phyloP scores from a whole-genome alignment of 371 early-diverging fungal genomes.

The Chytridium lagenaria region DNA sequence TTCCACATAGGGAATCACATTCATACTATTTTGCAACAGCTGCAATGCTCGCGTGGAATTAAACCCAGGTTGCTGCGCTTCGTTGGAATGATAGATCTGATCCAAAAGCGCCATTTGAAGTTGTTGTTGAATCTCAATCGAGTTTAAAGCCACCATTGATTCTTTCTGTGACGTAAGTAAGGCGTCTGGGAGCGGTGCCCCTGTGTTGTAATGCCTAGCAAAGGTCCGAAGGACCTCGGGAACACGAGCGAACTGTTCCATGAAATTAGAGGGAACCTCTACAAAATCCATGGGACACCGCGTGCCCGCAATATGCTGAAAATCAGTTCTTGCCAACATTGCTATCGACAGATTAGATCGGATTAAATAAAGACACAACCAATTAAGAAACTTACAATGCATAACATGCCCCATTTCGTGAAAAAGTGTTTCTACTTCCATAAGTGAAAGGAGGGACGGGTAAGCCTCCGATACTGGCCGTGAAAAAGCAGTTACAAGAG shows the following conservation, averaged over 20 bases:
- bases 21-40: conserved; percentile 59
- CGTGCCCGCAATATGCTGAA: conserved; percentile 94
- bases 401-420: conserved; percentile 99
- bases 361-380: not conserved
- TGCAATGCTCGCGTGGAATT: conserved; percentile 58
- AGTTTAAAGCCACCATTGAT: conserved; percentile 34
- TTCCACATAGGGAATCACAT: conserved; percentile 66
- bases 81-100: conserved; percentile 62
- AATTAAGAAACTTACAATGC: conserved; percentile 65
- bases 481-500: conserved; percentile 49
- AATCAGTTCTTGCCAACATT: conserved; percentile 92
- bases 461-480: conserved; percentile 17
- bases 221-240: conserved; percentile 74
- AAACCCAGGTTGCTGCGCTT: conserved; percentile 27
- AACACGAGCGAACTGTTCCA: conserved; percentile 87
- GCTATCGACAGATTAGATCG: conserved; percentile 50
- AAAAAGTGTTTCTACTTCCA: conserved; percentile 93
- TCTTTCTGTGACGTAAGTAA: conserved; percentile 29
- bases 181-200: conserved; percentile 35
- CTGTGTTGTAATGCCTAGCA: conserved; percentile 72
- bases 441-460: conserved; percentile 49
- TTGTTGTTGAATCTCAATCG: conserved; percentile 84
- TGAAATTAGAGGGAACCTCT: conserved; percentile 93
- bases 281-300: conserved; percentile 95
- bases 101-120: conserved; percentile 88